Base-by-base conservation (phyloP, 1,139 yeast species). In the Pichia kudriavzevii region DNA sequence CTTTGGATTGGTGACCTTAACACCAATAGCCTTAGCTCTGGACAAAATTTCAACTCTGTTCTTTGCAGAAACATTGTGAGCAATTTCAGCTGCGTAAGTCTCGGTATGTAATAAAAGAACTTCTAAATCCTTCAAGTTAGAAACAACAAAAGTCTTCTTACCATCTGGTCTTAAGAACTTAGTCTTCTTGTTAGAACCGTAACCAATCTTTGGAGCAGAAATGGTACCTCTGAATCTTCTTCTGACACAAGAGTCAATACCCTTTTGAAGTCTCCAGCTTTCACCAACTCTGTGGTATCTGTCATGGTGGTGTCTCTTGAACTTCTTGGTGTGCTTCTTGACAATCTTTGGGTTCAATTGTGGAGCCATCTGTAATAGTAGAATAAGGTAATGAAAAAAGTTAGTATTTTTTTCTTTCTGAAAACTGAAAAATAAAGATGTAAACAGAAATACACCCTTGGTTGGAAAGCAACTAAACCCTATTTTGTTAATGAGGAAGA, bases 261-360 rank as follows among this genome's bases (percentile, higher is more conserved):
- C 99, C 85, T 88, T 91, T 76, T 93, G 98, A 77, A 91, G 91
- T 85, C 99, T 91, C 98, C 98, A 93, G 79, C 80, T 81, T 74
- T 85, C 96, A 62, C 87, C 74, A 58, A 91, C 96, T 73, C 98
- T 88, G 79, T 79, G 79, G 75, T 85, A 91, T 74, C 96, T 87
- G 83, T 93, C 99, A 69, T 96, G 87, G 79, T 93, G 98, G 71
- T 91, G 97, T 78, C 99, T 87, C 91, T 87, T 91, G 85, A 93
- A 93, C 80, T 82, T 82, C 79, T 83, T 83, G 68, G 88, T 70
- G 84, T 87, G 93, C 88, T 93, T 93, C 91, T 93, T 93, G 71
- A 91, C 96, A 75, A 93, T 91, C 87, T 85, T 88, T 74, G 96
- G 96, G 79, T 95, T 87, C 67, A 85, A 75, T 63, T 95, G 77